Evolutionary conservation across 2,329 filamentous ascomycete genomes (phyloP).

Genomic region (Xylaria sp.): DNA sequence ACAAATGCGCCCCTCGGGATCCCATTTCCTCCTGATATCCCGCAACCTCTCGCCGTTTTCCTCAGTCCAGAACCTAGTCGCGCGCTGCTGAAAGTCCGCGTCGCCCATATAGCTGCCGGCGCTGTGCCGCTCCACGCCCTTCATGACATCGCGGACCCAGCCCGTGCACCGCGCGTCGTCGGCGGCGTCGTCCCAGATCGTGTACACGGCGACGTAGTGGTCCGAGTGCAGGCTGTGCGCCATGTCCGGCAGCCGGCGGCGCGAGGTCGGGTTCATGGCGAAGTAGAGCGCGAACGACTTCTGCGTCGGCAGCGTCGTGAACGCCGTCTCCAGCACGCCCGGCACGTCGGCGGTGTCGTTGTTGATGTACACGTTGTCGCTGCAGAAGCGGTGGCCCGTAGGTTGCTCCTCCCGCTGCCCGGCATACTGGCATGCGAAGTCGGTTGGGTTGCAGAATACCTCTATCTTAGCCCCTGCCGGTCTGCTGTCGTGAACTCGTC

Average conservation of each 20-base stretch:
- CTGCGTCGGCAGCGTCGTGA: conserved; percentile 58
- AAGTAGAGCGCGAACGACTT: conserved; percentile 63
- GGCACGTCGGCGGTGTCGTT: conserved; percentile 58
- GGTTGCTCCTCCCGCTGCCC: conserved; percentile 61
- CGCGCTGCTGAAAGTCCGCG: conserved; percentile 61
- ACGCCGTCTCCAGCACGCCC: conserved; percentile 57
- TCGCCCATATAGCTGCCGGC: conserved; percentile 66
- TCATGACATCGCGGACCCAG: conserved; percentile 59
- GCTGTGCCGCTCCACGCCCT: conserved; percentile 53
- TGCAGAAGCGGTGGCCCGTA: conserved; percentile 59
- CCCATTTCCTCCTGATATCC: conserved; percentile 57
- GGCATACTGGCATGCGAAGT: conserved; percentile 55
- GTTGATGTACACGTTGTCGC: conserved; percentile 62
- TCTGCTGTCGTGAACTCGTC: conserved; percentile 51
- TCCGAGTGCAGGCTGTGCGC: conserved; percentile 65
- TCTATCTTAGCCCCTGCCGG: conserved; percentile 54
- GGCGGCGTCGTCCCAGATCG: conserved; percentile 59
- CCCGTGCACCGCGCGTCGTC: conserved; percentile 57
- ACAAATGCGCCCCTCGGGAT: conserved; percentile 55
- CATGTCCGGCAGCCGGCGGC: conserved; percentile 60
- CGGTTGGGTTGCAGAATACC: conserved; percentile 55
- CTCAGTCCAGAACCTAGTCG: conserved; percentile 60
- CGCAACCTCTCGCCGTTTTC: conserved; percentile 56
- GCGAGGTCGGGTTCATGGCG: conserved; percentile 61
- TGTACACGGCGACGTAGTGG: conserved; percentile 66